Evolutionary conservation across 257 asterid genomes (phyloP).

Genomic region (Gentiana macrophylla): DNA sequence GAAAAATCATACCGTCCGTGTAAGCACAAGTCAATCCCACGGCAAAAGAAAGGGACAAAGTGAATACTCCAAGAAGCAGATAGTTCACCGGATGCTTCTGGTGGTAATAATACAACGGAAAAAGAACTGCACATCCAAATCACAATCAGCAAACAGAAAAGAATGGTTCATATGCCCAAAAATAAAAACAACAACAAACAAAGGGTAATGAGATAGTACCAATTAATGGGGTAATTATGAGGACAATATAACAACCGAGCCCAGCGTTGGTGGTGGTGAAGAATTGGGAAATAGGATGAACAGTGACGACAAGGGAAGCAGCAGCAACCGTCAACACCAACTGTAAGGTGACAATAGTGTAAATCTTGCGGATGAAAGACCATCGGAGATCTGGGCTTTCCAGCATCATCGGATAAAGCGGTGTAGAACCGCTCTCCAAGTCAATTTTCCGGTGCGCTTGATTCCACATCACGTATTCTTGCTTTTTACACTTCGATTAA

Average conservation of each 20-base stretch:
- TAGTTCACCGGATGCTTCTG: slow-evolving; percentile 77
- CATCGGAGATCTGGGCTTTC: slow-evolving; percentile 50
- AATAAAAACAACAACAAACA: background rate
- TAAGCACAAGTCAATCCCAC: slow-evolving; percentile 81
- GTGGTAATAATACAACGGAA: slow-evolving; percentile 56
- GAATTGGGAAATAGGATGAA: slow-evolving; percentile 31
- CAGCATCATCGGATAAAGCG: slow-evolving; percentile 41
- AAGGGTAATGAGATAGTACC: slow-evolving; percentile 10
- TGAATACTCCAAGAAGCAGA: slow-evolving; percentile 66
- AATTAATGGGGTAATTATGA: slow-evolving; percentile 22
- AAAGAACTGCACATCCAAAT: slow-evolving; percentile 38
- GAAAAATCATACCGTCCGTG: slow-evolving; percentile 42
- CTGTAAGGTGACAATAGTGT: slow-evolving; percentile 33
- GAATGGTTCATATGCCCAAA: background rate
- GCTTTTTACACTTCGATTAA: background rate
- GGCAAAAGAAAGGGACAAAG: slow-evolving; percentile 50
- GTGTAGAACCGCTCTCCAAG: slow-evolving; percentile 30
- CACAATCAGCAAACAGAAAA: background rate
- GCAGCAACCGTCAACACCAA: slow-evolving; percentile 34
- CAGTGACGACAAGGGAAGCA: slow-evolving; percentile 29
- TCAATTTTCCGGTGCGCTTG: slow-evolving; percentile 32
- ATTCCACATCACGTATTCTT: slow-evolving; percentile 17
- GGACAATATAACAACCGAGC: slow-evolving; percentile 13
- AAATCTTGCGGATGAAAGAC: slow-evolving; percentile 51
- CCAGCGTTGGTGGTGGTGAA: slow-evolving; percentile 28